phyloP scores from a whole-genome alignment of 2,329 filamentous ascomycete genomes.

The Bipolaris victoriae region DNA sequence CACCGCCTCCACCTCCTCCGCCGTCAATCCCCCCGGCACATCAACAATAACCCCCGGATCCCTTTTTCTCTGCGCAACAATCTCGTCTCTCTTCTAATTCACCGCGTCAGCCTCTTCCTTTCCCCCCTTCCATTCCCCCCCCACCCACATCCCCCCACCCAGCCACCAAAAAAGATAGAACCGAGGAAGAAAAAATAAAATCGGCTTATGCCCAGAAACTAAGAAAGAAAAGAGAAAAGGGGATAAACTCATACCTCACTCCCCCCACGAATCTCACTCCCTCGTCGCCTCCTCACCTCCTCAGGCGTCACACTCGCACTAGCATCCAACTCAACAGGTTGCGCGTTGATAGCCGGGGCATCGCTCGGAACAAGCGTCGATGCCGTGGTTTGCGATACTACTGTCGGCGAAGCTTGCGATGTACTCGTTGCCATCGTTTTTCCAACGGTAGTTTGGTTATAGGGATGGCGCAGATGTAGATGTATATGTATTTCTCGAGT shows the following conservation, averaged over 20 bases:
- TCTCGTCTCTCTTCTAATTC: slow-evolving; percentile 46
- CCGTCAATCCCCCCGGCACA: slow-evolving; percentile 51
- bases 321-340: slow-evolving; percentile 54
- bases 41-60: slow-evolving; percentile 56
- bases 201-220: too few relatives aligned
- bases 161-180: too few relatives aligned
- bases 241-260: neutral
- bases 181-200: too few relatives aligned
- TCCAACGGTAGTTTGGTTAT: too few relatives aligned
- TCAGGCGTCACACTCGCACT: slow-evolving; percentile 30
- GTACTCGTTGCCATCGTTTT: too few relatives aligned
- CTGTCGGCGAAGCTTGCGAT: too few relatives aligned
- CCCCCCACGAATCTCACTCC: neutral
- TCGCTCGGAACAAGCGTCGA: slow-evolving; percentile 47
- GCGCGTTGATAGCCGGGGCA: slow-evolving; percentile 51
- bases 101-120: slow-evolving; percentile 1
- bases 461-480: too few relatives aligned
- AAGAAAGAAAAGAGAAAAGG: too few relatives aligned
- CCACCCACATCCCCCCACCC: too few relatives aligned
- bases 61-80: slow-evolving; percentile 46
- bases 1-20: slow-evolving; percentile 53
- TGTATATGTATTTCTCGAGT: too few relatives aligned
- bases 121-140: neutral
- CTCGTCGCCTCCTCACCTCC: slow-evolving; percentile 31
- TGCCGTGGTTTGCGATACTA: too few relatives aligned